These are phyloP conservation scores for Carpinus fangiana DNA, from an alignment of 306 rosid genomes.

Conservation along the genomic window DNA sequence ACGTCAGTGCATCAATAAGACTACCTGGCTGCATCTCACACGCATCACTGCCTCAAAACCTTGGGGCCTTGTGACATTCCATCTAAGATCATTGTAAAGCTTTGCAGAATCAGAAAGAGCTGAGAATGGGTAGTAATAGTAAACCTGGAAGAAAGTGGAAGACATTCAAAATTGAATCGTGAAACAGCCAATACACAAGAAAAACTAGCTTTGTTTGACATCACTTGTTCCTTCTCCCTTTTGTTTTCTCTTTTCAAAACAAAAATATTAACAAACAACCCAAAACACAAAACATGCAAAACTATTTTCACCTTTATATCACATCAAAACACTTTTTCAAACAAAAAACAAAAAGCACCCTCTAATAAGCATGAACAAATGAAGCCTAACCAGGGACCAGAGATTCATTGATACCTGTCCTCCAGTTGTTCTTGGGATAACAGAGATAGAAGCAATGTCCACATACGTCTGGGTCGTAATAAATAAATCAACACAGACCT, in stretches of 20 bases:
- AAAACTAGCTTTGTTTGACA: not conserved
- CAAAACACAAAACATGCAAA: no score
- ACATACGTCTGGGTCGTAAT: constrained; percentile 82
- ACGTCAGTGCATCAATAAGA: constrained; percentile 3
- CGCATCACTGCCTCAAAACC: constrained; percentile 99
- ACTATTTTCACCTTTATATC: no score
- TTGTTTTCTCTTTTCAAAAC: no score
- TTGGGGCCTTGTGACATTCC: constrained; percentile 97
- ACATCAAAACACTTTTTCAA: not conserved
- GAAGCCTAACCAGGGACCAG: not conserved
- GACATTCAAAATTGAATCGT: not conserved
- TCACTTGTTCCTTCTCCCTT: no score
- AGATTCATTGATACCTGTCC: constrained; percentile 71
- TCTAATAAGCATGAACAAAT: not conserved
- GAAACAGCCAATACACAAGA: not conserved
- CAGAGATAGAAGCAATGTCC: constrained; percentile 90
- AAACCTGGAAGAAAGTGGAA: constrained; percentile 56
- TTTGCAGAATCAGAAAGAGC: constrained; percentile 92
- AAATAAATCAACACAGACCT: constrained; percentile 93
- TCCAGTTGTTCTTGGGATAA: constrained; percentile 88
- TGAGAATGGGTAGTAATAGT: constrained; percentile 93
- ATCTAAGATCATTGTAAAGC: constrained; percentile 97
- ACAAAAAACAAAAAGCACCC: not conserved
- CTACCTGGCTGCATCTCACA: constrained; percentile 98
- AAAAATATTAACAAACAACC: no score